phyloP scores from a whole-genome alignment of 805 yeast genomes.

The Nakazawaea wyomingensis region DNA sequence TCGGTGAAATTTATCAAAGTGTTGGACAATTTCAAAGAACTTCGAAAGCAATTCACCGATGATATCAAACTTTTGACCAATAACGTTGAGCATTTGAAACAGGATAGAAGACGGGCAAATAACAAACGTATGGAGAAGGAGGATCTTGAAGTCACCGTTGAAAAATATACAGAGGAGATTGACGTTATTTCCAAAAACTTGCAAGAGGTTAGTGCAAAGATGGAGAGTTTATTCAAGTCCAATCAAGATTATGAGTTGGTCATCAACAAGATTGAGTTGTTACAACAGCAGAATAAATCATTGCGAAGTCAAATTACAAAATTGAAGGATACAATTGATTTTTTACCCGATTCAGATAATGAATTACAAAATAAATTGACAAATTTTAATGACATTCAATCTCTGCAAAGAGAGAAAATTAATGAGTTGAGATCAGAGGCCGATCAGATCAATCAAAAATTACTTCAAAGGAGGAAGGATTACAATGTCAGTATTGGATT shows the following conservation, averaged over 20 bases:
- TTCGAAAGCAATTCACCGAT: slow-evolving; percentile 70
- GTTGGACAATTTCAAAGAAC: slow-evolving; percentile 66
- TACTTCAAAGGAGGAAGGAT: slow-evolving; percentile 23
- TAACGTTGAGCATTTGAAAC: slow-evolving; percentile 68
- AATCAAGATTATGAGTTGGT: slow-evolving; percentile 79
- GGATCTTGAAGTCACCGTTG: slow-evolving; percentile 38
- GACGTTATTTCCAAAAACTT: slow-evolving; percentile 44
- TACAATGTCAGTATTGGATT: slow-evolving; percentile 35
- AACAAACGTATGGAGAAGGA: slow-evolving; percentile 45
- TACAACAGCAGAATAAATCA: slow-evolving; percentile 42
- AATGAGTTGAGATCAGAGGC: slow-evolving; percentile 20
- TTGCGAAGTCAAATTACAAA: slow-evolving; percentile 47
- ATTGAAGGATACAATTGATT: slow-evolving; percentile 39
- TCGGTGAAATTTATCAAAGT: slow-evolving; percentile 92
- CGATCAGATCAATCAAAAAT: slow-evolving; percentile 7
- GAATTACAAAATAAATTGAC: slow-evolving; percentile 33
- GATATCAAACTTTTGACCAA: slow-evolving; percentile 76
- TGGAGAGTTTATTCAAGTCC: slow-evolving; percentile 61
- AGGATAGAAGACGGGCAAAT: slow-evolving; percentile 70
- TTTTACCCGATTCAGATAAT: slow-evolving; percentile 39
- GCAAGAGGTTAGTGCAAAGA: slow-evolving; percentile 46
- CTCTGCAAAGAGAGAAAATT: slow-evolving; percentile 16
- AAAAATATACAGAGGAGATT: slow-evolving; percentile 42
- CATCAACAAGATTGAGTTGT: slow-evolving; percentile 55
- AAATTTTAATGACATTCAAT: slow-evolving; percentile 29